A percentile compares a stretch with the other conserved stretches of the same genome.
These are phyloP conservation scores for Acanthamoeba healyi DNA, from an alignment of 208 protist genomes.

Conservation along the genomic window DNA sequence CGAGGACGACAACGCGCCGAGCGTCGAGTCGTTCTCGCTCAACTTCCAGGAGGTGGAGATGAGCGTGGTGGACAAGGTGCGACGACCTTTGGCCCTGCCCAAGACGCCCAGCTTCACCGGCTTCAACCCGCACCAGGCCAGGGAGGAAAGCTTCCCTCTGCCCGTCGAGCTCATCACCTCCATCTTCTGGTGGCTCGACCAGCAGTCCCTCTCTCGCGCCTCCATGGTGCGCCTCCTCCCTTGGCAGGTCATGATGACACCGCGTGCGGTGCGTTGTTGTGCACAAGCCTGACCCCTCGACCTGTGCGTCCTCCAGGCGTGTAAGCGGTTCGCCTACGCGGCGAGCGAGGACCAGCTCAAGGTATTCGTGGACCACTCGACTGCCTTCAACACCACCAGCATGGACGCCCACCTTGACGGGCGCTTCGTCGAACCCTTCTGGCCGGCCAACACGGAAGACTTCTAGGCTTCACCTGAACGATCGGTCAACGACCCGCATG, in stretches of 20 bases:
- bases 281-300: no score
- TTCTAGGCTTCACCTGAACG: no score
- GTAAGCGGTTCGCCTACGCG: background rate
- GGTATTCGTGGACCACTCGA: background rate
- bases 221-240: background rate
- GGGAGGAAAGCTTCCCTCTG: background rate
- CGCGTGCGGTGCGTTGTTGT: no score
- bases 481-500: no score
- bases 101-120: background rate
- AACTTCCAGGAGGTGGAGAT: background rate
- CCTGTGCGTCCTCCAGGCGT: background rate
- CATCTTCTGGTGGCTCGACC: background rate
- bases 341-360: conserved; percentile 18
- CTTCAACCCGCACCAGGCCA: background rate
- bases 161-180: background rate
- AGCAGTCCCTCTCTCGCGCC: background rate
- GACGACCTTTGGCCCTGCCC: background rate
- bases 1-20: background rate
- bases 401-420: background rate
- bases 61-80: conserved; percentile 21
- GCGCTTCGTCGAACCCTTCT: background rate
- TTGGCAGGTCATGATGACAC: no score
- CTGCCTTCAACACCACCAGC: background rate
- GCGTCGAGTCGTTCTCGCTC: background rate
- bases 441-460: background rate